These are phyloP conservation scores for Artemisia argyi DNA, from an alignment of 129 eudicot species.

Conservation along the genomic window DNA sequence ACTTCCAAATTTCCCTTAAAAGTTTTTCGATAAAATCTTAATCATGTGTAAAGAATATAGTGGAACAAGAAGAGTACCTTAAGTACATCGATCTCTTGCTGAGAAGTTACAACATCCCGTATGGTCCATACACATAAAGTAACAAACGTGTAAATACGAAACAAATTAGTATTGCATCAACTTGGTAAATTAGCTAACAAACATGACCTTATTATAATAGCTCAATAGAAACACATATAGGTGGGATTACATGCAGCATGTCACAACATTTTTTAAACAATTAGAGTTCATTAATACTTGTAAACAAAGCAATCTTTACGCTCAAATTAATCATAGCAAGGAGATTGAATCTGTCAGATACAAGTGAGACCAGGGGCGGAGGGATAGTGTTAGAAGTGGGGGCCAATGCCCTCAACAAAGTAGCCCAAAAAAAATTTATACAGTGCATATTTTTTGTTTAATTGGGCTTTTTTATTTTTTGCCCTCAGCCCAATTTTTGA, in stretches of 20 bases:
- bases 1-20: neutral
- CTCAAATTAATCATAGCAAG: too few relatives aligned
- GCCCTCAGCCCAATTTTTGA: too few relatives aligned
- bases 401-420: too few relatives aligned
- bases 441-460: too few relatives aligned
- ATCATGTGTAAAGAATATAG: too few relatives aligned
- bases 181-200: constrained; percentile 2
- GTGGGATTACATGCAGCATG: constrained; percentile 9
- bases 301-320: too few relatives aligned
- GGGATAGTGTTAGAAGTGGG: too few relatives aligned
- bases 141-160: constrained; percentile 23
- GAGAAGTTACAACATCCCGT: constrained; percentile 33
- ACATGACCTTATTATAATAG: neutral
- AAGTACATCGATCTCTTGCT: constrained; percentile 97
- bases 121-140: constrained; percentile 32
- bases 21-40: too few relatives aligned
- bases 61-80: constrained; percentile 49
- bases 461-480: too few relatives aligned
- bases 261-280: constrained; percentile 7
- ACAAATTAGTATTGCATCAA: constrained; percentile 1
- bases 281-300: neutral
- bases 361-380: too few relatives aligned
- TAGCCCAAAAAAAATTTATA: too few relatives aligned
- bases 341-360: too few relatives aligned
- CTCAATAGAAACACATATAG: neutral